phyloP scores from a whole-genome alignment of 2,329 filamentous ascomycete species.

The Cladosporium sphaerospermum region DNA sequence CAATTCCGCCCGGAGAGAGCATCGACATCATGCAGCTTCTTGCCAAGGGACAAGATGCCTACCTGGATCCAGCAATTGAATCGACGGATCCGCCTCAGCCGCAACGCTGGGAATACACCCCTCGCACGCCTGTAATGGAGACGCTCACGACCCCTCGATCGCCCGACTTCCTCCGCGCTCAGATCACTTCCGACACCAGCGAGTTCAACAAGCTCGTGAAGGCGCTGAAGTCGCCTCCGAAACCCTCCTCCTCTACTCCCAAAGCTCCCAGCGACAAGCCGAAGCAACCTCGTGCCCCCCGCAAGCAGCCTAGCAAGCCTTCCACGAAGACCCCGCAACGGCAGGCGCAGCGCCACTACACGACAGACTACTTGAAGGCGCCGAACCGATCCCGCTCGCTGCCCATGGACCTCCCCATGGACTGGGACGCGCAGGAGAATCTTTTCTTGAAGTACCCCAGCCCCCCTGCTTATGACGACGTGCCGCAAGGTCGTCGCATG shows the following conservation, averaged over 20 bases:
- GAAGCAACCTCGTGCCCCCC: background rate
- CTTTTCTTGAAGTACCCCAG: slow-evolving; percentile 4
- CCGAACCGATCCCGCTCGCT: background rate
- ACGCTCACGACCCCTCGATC: slow-evolving; percentile 40
- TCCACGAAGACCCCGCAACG: background rate
- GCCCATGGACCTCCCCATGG: slow-evolving; percentile 4
- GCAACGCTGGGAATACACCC: slow-evolving; percentile 59
- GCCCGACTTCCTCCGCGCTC: slow-evolving; percentile 65
- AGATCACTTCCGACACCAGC: slow-evolving; percentile 67
- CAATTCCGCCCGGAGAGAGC: slow-evolving; percentile 79
- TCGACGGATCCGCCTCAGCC: slow-evolving; percentile 55
- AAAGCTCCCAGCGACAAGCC: background rate
- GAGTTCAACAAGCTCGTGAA: slow-evolving; percentile 70
- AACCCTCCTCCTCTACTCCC: background rate
- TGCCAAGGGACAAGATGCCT: slow-evolving; percentile 61
- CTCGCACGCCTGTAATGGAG: slow-evolving; percentile 75
- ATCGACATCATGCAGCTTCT: slow-evolving; percentile 77
- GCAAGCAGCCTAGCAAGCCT: background rate
- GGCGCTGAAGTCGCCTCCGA: slow-evolving; percentile 32
- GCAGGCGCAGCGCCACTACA: background rate
- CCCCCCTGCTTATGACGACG: background rate
- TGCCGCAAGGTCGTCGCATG: background rate
- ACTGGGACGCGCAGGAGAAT: slow-evolving; percentile 11
- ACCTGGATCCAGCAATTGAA: slow-evolving; percentile 58
- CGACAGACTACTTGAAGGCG: background rate